Conservation (phyloP, 345 rosid species). For the Xanthoceras sorbifolium region DNA sequence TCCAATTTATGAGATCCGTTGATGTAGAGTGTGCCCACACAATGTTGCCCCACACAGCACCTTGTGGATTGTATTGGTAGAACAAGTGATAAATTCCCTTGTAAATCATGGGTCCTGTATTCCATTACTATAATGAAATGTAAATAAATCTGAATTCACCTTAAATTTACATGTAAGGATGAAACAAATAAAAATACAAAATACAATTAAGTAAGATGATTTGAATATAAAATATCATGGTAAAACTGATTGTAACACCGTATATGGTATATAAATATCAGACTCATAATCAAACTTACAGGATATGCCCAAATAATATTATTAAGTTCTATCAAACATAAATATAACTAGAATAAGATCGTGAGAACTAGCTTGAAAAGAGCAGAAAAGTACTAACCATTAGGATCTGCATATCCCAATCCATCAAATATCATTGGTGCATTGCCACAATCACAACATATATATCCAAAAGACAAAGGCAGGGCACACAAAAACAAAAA, state of each 20-base stretch:
- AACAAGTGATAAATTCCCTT: slow-evolving; percentile 62
- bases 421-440: background rate
- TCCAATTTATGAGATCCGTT: slow-evolving; percentile 59
- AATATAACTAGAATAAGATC: background rate
- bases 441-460: slow-evolving; percentile 4
- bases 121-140: too few species aligned
- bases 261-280: too few species aligned
- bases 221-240: too few species aligned
- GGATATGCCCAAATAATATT: background rate
- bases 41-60: slow-evolving; percentile 59
- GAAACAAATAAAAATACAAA: background rate
- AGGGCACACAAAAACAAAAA: background rate
- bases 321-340: background rate
- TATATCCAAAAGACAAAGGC: slow-evolving; percentile 6
- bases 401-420: slow-evolving; percentile 29
- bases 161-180: background rate
- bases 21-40: slow-evolving; percentile 69
- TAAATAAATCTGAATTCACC: background rate
- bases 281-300: too few species aligned
- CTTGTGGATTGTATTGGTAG: slow-evolving; percentile 61
- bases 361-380: background rate
- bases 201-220: background rate
- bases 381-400: slow-evolving; percentile 26
- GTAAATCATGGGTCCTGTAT: slow-evolving; percentile 55
- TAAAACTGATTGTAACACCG: too few species aligned